Evolutionary conservation across 495 filamentous ascomycete genomes (phyloP).

Genomic region (Penicillium riverlandense): DNA sequence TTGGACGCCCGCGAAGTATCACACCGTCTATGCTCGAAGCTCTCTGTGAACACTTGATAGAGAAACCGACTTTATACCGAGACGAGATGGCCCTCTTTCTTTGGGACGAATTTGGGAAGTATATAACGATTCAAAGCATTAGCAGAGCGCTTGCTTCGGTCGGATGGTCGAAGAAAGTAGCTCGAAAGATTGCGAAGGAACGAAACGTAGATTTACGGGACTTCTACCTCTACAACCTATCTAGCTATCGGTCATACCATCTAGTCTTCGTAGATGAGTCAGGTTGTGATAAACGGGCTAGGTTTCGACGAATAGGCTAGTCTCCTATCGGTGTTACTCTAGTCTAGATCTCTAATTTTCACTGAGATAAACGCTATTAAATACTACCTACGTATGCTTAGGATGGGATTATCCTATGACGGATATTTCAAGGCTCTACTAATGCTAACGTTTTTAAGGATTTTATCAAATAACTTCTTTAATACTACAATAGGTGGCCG

Average conservation of each 20-base stretch:
- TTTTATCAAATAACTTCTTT: neutral
- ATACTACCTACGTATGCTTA: too few relatives aligned
- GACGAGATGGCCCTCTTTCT: conserved; percentile 21
- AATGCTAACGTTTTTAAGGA: neutral
- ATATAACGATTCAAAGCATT: conserved; percentile 13
- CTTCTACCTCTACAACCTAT: conserved; percentile 24
- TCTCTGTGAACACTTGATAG: conserved; percentile 15
- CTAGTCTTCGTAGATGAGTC: conserved; percentile 24
- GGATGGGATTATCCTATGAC: too few relatives aligned
- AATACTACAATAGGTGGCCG: neutral
- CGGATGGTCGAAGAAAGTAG: conserved; percentile 23
- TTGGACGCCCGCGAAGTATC: too few relatives aligned
- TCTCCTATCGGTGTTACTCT: neutral
- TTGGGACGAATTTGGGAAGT: conserved; percentile 24
- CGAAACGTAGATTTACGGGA: conserved; percentile 26
- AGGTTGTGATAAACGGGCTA: conserved; percentile 15
- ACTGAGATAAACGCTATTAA: too few relatives aligned
- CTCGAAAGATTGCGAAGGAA: conserved; percentile 19
- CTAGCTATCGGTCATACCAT: conserved; percentile 16
- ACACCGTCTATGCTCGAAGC: too few relatives aligned
- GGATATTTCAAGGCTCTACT: too few relatives aligned
- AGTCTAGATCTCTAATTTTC: too few relatives aligned
- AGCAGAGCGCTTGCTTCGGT: conserved; percentile 14
- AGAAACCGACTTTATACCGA: conserved; percentile 16
- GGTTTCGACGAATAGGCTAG: neutral